Conservation (phyloP, 768 basidiomycete genomes). For the Tephrocybe sp. region DNA sequence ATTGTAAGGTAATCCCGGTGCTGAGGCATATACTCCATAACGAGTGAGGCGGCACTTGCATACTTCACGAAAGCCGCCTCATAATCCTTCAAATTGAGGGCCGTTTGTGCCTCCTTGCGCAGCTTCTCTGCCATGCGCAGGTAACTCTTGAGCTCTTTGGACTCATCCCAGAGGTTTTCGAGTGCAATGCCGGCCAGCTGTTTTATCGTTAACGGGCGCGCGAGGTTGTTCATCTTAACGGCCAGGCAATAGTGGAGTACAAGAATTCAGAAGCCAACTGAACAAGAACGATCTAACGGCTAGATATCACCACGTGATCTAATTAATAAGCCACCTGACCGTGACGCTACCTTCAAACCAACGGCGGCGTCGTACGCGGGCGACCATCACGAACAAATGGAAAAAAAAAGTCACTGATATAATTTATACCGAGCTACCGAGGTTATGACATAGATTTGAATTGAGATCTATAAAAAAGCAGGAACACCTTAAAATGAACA, state of each 20-base stretch:
- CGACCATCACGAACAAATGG: no score
- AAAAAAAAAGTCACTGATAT: no score
- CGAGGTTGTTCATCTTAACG: not conserved
- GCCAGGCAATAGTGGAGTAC: not conserved
- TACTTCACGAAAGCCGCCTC: conserved; percentile 72
- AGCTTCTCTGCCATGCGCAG: conserved; percentile 63
- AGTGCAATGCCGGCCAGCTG: conserved; percentile 65
- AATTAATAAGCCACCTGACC: no score
- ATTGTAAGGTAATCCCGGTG: conserved; percentile 63
- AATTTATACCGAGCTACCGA: no score
- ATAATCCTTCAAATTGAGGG: conserved; percentile 48
- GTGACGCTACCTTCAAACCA: no score
- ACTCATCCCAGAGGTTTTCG: conserved; percentile 53
- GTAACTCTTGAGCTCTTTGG: conserved; percentile 61
- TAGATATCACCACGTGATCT: no score
- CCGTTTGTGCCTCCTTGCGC: conserved; percentile 50
- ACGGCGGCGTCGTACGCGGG: no score
- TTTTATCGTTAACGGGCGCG: conserved; percentile 55
- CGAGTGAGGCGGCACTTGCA: conserved; percentile 73
- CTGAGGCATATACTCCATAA: conserved; percentile 73
- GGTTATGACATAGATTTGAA: no score
- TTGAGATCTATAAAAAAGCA: no score
- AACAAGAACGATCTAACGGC: no score
- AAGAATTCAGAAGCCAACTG: no score
- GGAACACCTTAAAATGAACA: no score